A percentile compares a stretch with the other conserved stretches of the same genome.
Evolutionary conservation across 78 protist genomes (phyloP).

Genomic region (Paulinella micropora): DNA sequence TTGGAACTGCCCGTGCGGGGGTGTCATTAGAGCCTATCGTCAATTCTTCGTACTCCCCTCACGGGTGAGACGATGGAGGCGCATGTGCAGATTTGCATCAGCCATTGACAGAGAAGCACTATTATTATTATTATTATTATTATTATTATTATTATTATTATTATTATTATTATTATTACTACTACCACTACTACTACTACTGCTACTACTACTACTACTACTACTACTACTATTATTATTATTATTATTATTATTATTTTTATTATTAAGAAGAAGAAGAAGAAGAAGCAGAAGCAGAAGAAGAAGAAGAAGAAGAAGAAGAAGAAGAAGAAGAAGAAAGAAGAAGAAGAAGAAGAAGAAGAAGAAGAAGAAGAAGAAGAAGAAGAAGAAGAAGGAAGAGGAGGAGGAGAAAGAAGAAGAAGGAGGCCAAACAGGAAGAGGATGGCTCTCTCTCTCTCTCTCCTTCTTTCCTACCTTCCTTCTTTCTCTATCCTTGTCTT

Average conservation of each 20-base stretch:
- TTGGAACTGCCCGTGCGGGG: no score
- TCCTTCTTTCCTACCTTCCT: not conserved
- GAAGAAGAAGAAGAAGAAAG: not conserved
- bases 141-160: no score
- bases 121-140: no score
- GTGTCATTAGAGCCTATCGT: no score
- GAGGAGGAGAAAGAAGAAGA: not conserved
- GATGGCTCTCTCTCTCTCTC: not conserved
- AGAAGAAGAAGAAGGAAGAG: not conserved
- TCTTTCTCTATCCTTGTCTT: not conserved
- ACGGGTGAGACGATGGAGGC: no score
- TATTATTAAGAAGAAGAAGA: not conserved
- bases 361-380: not conserved
- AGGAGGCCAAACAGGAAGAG: not conserved
- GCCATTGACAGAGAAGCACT: no score
- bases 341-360: not conserved
- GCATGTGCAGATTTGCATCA: no score
- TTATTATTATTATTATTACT: no score
- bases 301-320: not conserved
- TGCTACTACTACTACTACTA: not conserved
- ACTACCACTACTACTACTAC: not conserved
- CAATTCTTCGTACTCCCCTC: no score
- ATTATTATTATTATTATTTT: not conserved
- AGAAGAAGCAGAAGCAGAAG: not conserved
- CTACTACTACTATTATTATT: not conserved